These are phyloP conservation scores for Beauveria bassiana DNA, from an alignment of 2,329 filamentous ascomycete species.

Conservation along the genomic window DNA sequence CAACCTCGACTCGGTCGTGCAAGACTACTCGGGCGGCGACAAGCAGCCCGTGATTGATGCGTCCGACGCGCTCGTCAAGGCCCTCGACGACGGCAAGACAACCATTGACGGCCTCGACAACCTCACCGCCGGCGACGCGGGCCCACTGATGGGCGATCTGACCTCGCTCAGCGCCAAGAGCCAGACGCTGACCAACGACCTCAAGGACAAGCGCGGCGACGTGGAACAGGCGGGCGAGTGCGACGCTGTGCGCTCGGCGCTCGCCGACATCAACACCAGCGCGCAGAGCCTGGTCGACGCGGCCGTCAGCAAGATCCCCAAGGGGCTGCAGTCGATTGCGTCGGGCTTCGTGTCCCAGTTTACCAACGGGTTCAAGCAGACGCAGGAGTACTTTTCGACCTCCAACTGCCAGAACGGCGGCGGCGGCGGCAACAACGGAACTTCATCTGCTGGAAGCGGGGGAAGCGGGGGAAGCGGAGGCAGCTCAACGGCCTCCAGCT, in stretches of 20 bases:
- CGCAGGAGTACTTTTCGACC: constrained; percentile 7
- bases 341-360: background rate
- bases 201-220: constrained; percentile 10
- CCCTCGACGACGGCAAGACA: constrained; percentile 7
- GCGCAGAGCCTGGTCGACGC: background rate
- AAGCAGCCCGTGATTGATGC: constrained; percentile 9
- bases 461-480: background rate
- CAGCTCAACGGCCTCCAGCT: background rate
- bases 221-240: constrained; percentile 6
- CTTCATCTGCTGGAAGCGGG: background rate
- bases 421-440: background rate
- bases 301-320: constrained; percentile 8
- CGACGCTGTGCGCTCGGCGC: background rate
- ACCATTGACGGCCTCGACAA: background rate
- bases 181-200: constrained; percentile 14
- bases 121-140: constrained; percentile 1
- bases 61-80: constrained; percentile 5
- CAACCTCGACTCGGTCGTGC: constrained; percentile 3
- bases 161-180: constrained; percentile 4
- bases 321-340: background rate
- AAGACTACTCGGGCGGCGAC: constrained; percentile 1
- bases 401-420: constrained; percentile 8
- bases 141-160: background rate
- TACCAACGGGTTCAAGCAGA: background rate
- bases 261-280: constrained; percentile 5